Percentiles rank a stretch among this genome's conserved stretches.
These are phyloP conservation scores for Nevesoporus exiguus DNA, from an alignment of 768 basidiomycete species.

Conservation along the genomic window DNA sequence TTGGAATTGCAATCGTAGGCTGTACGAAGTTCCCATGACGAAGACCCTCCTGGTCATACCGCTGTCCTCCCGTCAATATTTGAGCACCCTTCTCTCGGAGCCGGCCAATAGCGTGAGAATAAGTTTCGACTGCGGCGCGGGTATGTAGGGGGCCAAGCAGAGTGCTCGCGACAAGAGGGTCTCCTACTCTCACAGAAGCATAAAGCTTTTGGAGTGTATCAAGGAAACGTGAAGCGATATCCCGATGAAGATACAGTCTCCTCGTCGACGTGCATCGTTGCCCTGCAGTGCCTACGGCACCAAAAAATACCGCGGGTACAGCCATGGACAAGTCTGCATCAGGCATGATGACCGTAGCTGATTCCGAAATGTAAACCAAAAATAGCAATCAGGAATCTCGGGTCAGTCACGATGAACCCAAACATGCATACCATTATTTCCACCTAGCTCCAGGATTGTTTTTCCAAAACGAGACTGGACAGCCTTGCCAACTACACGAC, in stretches of 20 bases:
- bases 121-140: conserved; percentile 61
- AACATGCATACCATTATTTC: conserved; percentile 77
- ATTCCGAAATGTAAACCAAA: conserved; percentile 14
- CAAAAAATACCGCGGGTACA: conserved; percentile 88
- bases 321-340: conserved; percentile 92
- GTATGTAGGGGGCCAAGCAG: conserved; percentile 88
- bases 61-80: conserved; percentile 69
- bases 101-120: conserved; percentile 55
- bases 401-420: conserved; percentile 15
- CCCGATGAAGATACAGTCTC: conserved; percentile 81
- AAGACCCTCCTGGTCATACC: conserved; percentile 49
- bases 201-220: conserved; percentile 72
- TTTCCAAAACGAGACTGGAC: conserved; percentile 90
- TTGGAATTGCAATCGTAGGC: conserved; percentile 79
- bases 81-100: conserved; percentile 67
- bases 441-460: conserved; percentile 86
- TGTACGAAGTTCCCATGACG: conserved; percentile 81
- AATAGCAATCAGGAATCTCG: conserved; percentile 17
- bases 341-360: conserved; percentile 88
- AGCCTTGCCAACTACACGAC: conserved; percentile 80
- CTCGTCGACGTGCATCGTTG: conserved; percentile 89
- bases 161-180: conserved; percentile 71
- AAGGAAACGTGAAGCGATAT: conserved; percentile 75
- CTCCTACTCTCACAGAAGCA: conserved; percentile 69
- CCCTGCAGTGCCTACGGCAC: conserved; percentile 80